Evolutionary conservation across 352 stramenopile genomes (phyloP), one percentile per base, ranked within the genome.

Genomic region (Globisporangium rhizosaccharum): DNA sequence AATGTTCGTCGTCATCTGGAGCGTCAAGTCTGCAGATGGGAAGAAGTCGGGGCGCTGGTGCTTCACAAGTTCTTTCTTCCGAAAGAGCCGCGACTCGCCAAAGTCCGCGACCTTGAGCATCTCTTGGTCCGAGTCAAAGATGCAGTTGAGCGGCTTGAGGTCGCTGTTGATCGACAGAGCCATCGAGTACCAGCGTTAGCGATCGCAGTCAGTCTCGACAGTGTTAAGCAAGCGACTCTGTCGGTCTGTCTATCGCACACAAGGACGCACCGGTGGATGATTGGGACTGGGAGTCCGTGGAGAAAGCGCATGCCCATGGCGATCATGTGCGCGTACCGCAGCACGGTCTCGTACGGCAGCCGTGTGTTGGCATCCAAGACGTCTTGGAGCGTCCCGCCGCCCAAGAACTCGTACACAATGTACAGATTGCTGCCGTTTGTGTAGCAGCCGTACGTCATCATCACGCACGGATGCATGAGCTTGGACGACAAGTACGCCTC

Each of bases 371-470:
- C 60, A 50, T 90, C 82, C 39, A 92, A 75, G 33, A 88, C 51
- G 48, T 92, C 73, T 65, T 92, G 82, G 25, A 92, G 65, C n/a
- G 82, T 92, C n/a, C 82, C 82, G 23, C 80, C 82, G 10, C 82
- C 82, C 18, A 92, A 68, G 57, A 87, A 90, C 50, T 92, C 82
- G 50, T 82, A 92, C 63, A 92, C 78, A 51, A 92, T 87, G 66
- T 90, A 90, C 55, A 92, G 66, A 66, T 88, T 87, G 53, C 76
- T 88, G 3, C 80, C 80, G 33, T 67, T 88, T 12, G 82, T 92
- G 61, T 89, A 92, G 60, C 82, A 92, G 0, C 82, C 82, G 33
- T 92, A 92, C 14, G 82, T 92, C 68, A 86, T 85, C 82, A 92
- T 92, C 26, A 92, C 79, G 54, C 80, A 89, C 20, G 80, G 82